These are phyloP conservation scores for Nemania sp. DNA, from an alignment of 2,329 filamentous ascomycete genomes.

Conservation along the genomic window DNA sequence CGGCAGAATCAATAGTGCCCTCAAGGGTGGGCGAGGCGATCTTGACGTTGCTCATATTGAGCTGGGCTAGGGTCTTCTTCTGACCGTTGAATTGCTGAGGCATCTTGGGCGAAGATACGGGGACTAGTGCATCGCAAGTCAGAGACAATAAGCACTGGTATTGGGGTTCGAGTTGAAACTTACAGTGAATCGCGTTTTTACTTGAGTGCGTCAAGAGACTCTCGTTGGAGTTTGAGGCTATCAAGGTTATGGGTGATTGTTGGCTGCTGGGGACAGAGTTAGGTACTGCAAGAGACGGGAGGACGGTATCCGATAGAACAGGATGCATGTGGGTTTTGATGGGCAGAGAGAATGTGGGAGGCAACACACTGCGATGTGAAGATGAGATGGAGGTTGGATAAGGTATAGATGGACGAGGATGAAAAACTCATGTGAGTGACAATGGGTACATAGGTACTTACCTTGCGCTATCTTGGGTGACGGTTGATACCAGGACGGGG, in stretches of 20 bases:
- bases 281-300: neutral
- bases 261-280: neutral
- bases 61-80: neutral
- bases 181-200: neutral
- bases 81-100: neutral
- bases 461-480: neutral
- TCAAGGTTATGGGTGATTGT: neutral
- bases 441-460: neutral
- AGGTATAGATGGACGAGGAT: neutral
- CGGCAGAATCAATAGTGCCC: slow-evolving; percentile 15
- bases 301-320: neutral
- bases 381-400: neutral
- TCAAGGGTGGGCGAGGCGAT: neutral
- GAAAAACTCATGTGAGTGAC: neutral
- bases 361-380: neutral
- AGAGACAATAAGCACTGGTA: neutral
- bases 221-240: neutral
- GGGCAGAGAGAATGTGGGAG: neutral
- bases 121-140: neutral
- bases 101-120: neutral
- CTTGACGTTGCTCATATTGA: neutral
- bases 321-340: neutral
- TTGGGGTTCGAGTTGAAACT: neutral
- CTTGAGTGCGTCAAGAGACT: neutral
- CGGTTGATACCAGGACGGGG: neutral